A percentile compares a stretch with the other conserved stretches of the same genome.
Conservation (phyloP, 306 rosid genomes). For the Casuarina equisetifolia region DNA sequence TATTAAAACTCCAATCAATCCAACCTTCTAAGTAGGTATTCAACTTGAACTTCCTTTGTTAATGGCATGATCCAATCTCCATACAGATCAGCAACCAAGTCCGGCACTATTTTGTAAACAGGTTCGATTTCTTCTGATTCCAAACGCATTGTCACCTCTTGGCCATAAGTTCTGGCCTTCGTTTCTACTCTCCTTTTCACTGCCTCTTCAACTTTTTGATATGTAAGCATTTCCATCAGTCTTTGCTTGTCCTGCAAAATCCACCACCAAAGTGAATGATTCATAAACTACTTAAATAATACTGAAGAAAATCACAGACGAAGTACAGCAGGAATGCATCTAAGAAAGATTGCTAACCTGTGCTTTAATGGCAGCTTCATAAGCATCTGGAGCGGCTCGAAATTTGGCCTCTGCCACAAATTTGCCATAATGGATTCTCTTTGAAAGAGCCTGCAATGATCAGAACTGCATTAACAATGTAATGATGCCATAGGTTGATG, state of each 20-base stretch:
- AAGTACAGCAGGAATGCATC: neutral
- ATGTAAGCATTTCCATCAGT: slow-evolving; percentile 78
- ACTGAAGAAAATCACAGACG: neutral
- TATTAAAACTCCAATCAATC: slow-evolving; percentile 45
- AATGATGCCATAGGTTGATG: neutral
- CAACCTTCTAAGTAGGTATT: slow-evolving; percentile 75
- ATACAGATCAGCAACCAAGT: slow-evolving; percentile 78
- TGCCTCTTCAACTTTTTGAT: slow-evolving; percentile 70
- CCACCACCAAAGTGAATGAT: neutral
- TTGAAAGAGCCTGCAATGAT: slow-evolving; percentile 69
- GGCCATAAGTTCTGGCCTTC: slow-evolving; percentile 76
- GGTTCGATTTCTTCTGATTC: slow-evolving; percentile 47
- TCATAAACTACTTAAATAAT: slow-evolving; percentile 12
- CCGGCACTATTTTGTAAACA: slow-evolving; percentile 76
- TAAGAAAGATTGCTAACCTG: slow-evolving; percentile 50
- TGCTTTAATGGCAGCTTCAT: slow-evolving; percentile 70
- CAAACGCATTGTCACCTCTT: slow-evolving; percentile 52
- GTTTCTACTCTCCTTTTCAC: slow-evolving; percentile 69
- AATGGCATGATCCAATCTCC: slow-evolving; percentile 97
- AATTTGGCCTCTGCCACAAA: slow-evolving; percentile 92
- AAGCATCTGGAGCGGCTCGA: slow-evolving; percentile 58
- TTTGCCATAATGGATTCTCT: slow-evolving; percentile 92
- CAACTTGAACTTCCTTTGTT: slow-evolving; percentile 93
- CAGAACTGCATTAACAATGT: neutral
- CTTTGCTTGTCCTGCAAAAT: slow-evolving; percentile 64